A percentile compares a stretch with the other conserved stretches of the same genome.
These are phyloP conservation scores for Annulohypoxylon bovei DNA, from an alignment of 495 filamentous ascomycete genomes.

Conservation along the genomic window DNA sequence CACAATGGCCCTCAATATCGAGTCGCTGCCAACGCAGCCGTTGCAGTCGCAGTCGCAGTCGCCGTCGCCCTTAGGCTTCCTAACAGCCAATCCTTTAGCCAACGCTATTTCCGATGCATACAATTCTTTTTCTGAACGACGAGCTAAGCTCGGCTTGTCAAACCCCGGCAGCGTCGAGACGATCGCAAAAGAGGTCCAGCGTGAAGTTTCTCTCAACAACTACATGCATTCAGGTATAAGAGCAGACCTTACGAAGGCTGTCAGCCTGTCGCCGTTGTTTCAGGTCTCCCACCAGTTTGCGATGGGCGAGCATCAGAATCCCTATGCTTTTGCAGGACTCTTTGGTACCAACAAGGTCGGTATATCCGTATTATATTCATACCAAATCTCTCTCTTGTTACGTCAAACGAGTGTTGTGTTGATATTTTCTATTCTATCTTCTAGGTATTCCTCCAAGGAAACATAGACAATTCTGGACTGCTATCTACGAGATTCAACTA, in stretches of 20 bases:
- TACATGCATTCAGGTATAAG: slow-evolving; percentile 94
- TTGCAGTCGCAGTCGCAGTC: slow-evolving; percentile 44
- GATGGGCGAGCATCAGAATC: slow-evolving; percentile 88
- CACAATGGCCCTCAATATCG: slow-evolving; percentile 55
- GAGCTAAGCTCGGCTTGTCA: slow-evolving; percentile 84
- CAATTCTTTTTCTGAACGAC: slow-evolving; percentile 81
- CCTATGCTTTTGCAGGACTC: slow-evolving; percentile 92
- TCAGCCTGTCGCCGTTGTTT: slow-evolving; percentile 92
- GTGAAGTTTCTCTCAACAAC: slow-evolving; percentile 93
- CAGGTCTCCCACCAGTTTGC: slow-evolving; percentile 96
- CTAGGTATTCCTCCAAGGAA: slow-evolving; percentile 94
- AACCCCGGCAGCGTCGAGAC: slow-evolving; percentile 95
- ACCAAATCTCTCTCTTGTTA: too few species aligned
- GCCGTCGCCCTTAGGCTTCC: slow-evolving; percentile 69
- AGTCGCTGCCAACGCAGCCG: slow-evolving; percentile 38
- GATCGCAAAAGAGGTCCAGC: slow-evolving; percentile 89
- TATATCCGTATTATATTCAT: slow-evolving; percentile 24
- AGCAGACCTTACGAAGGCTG: slow-evolving; percentile 94
- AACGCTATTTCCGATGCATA: slow-evolving; percentile 79
- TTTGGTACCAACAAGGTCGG: slow-evolving; percentile 91
- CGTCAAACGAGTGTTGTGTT: neutral
- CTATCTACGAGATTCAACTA: slow-evolving; percentile 89
- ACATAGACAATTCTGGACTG: slow-evolving; percentile 86
- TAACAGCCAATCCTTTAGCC: slow-evolving; percentile 77
- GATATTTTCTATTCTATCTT: slow-evolving; percentile 3